Base-by-base conservation (phyloP, 1,284 basidiomycete species). In the Ustilago hordei region DNA sequence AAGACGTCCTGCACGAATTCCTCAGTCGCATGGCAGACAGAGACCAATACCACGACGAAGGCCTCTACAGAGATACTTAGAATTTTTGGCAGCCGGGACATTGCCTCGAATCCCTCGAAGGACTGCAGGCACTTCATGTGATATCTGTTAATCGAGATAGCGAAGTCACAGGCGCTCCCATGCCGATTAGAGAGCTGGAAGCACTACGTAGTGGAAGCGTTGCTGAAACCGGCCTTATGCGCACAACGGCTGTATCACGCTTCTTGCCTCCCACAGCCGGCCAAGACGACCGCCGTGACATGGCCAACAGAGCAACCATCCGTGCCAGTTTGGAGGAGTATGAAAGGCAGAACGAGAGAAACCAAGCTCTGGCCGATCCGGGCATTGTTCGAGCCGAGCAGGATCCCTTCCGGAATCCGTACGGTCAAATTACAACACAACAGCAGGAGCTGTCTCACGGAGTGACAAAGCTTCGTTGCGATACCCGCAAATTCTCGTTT, bases 401-500 rank as follows among this genome's bases (percentile, higher is more conserved):
- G 23, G 23, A 19, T 28, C 45, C 57, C 3, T 35, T 35, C 32
- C 53, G 43, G 13, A 65, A 74, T 39, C 12, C 50, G 15, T 74
- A 63, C 55, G 35, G 43, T 28, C 23, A 28, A 28, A 28, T 28
- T 28, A 28, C 23, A 28, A 1, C 31, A 7, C 32, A 47, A 48
- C 45, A 38, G 59, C 58, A 52, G 3, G 28, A 54, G 8, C 28
- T 13, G 17, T 50, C 48, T 19, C 78, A 66, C 11, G 75, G 80
- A 28, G 52, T 75, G 17, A 74, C 64, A 0, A 58, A 75, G 19
- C 55, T 83, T 15, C 75, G 81, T 9, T 83, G 79, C 60, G 81
- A 83, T 34, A 83, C 81, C 2, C 76, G 75, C 52, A 80, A 79
- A 36, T 81, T 83, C 57, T 68, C 81, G 5, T 75, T 81, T n/a